Base-by-base conservation (phyloP, 2,329 filamentous ascomycete species). In the Pseudogymnoascus sp. region DNA sequence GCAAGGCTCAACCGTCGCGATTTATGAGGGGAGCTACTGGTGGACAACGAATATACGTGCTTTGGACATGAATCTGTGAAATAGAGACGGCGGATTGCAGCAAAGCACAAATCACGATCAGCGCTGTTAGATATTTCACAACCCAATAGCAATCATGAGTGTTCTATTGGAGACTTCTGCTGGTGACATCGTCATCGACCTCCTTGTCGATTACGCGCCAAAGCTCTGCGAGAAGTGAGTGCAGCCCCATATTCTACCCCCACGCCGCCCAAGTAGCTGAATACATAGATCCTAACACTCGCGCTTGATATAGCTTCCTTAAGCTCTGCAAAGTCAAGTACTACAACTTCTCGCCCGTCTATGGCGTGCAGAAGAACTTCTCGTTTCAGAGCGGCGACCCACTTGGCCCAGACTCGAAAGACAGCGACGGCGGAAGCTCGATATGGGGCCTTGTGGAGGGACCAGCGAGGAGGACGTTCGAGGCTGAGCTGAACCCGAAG, bases 281-380 rank as follows among this genome's bases (percentile, higher is more conserved):
- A 79, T 74, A 75, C 74, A 65, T 72, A 66, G 74, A 77, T 72
- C 79, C 80, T 81, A 79, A 86, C 80, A 80, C 71, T 68, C 76
- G 72, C 72, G 70, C 69, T 69, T 72, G 69, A 72, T 74, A 67
- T 76, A 96, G 91, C 82, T 97, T 99, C 76, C 81, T 99, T 64
- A 97, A 99, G 82, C 90, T 99, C 70, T 97, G 95, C 85, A 97
- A 97, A 79, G 81, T 92, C 77, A 99, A 97, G 80, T 99, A 97
- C 79, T 99, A 97, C 86, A 97, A 97, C 80, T 97, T 96, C 76
- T 87, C 92, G 5, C 95, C 93, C 26, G 80, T 97, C 62, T 91
- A 97, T 78, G 92, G 88, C 68, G 85, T 99, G 38, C 95, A 97
- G 74, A 95, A 93, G 75, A 87, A 91, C 76, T 97, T 97, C 77